These are phyloP conservation scores for Vicia faba DNA, from an alignment of 306 rosid species.

Conservation along the genomic window DNA sequence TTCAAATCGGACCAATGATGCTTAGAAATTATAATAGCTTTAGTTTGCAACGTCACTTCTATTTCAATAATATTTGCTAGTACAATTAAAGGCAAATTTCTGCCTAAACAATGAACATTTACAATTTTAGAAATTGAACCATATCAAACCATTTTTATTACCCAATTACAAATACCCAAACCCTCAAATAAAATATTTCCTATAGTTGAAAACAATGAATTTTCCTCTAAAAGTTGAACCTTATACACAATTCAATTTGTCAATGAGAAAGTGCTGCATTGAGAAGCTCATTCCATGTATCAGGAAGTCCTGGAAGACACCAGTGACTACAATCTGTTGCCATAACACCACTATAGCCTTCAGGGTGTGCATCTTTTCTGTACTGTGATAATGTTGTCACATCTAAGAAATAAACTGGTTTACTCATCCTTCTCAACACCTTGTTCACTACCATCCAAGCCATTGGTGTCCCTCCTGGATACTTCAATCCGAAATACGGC, in stretches of 20 bases:
- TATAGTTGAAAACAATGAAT: slow-evolving; percentile 44
- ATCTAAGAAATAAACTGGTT: slow-evolving; percentile 75
- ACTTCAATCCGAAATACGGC: slow-evolving; percentile 71
- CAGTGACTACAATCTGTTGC: slow-evolving; percentile 88
- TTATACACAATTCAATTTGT: slow-evolving; percentile 22
- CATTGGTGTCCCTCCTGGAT: slow-evolving; percentile 85
- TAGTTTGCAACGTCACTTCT: neutral
- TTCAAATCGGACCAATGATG: neutral
- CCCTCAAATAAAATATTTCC: slow-evolving; percentile 34
- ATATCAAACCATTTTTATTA: slow-evolving; percentile 48
- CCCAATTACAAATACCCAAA: slow-evolving; percentile 43
- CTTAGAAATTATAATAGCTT: neutral
- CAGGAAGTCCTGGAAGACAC: slow-evolving; percentile 97
- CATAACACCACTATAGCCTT: slow-evolving; percentile 57
- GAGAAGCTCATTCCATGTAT: slow-evolving; percentile 88
- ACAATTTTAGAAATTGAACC: slow-evolving; percentile 40
- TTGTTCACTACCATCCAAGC: slow-evolving; percentile 83
- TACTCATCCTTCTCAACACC: slow-evolving; percentile 63
- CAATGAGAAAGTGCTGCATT: slow-evolving; percentile 61
- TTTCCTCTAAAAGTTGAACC: slow-evolving; percentile 36
- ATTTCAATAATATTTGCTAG: slow-evolving; percentile 2
- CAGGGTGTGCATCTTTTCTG: slow-evolving; percentile 90
- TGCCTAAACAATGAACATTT: slow-evolving; percentile 43
- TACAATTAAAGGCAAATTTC: slow-evolving; percentile 43
- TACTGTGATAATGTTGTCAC: slow-evolving; percentile 75